These are phyloP conservation scores for Neoascochyta sp. DNA, from an alignment of 2,329 filamentous ascomycete genomes.

Conservation along the genomic window DNA sequence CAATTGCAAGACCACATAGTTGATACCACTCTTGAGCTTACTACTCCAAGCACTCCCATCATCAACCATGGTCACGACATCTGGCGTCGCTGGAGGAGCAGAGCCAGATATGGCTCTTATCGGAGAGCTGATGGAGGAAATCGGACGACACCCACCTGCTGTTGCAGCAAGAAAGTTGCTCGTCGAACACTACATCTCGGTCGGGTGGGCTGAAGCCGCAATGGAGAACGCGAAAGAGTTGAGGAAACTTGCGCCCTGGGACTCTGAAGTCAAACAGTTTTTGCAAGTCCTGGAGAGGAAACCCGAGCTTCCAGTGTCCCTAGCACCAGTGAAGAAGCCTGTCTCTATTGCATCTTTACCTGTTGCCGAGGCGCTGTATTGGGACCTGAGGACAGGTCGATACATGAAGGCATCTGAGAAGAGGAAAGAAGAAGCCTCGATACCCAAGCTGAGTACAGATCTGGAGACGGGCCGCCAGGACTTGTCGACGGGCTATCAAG, in stretches of 20 bases:
- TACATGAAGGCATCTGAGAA: constrained; percentile 8
- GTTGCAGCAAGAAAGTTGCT: constrained; percentile 29
- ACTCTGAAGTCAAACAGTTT: constrained; percentile 23
- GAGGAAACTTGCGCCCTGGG: constrained; percentile 17
- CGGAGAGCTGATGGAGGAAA: constrained; percentile 31
- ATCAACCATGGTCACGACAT: constrained; percentile 9
- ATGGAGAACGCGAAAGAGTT: constrained; percentile 27
- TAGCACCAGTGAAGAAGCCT: not conserved
- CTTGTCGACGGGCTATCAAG: constrained; percentile 20
- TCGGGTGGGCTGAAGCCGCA: constrained; percentile 35
- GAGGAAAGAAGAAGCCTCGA: constrained; percentile 3
- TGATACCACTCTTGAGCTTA: no score
- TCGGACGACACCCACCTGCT: constrained; percentile 27
- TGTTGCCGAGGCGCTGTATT: constrained; percentile 4
- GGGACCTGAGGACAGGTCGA: constrained; percentile 10
- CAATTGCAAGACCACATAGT: no score
- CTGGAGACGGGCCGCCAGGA: constrained; percentile 22
- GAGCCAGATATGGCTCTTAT: constrained; percentile 33
- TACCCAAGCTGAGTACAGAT: constrained; percentile 11
- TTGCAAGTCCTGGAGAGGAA: constrained; percentile 20
- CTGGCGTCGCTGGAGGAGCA: constrained; percentile 14
- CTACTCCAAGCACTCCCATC: no score
- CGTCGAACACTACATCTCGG: constrained; percentile 30
- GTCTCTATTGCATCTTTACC: constrained; percentile 1
- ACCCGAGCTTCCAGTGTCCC: constrained; percentile 15